A percentile compares a stretch with the other conserved stretches of the same genome.
Evolutionary conservation across 2,329 filamentous ascomycete species (phyloP).

Genomic region (Pseudocercospora pini-densiflorae): DNA sequence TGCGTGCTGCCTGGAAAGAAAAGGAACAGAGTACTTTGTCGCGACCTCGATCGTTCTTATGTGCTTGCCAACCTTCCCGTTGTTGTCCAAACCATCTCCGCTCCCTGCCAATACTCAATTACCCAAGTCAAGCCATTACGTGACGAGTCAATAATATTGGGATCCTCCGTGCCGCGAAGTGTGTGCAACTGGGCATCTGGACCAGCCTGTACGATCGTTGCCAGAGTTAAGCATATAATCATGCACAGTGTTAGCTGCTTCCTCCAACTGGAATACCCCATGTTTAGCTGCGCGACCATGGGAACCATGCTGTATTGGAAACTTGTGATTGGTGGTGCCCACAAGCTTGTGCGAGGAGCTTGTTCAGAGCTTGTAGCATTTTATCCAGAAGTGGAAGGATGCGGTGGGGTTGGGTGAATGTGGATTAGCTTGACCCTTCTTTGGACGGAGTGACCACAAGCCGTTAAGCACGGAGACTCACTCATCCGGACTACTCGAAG

Average conservation of each 20-base stretch:
- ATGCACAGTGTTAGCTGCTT: conserved; percentile 8
- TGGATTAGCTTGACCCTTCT: not conserved
- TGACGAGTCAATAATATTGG: conserved; percentile 6
- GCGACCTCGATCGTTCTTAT: conserved; percentile 5
- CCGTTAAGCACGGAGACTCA: not conserved
- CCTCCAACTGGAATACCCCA: not conserved
- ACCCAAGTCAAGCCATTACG: not conserved
- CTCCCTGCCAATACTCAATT: not conserved
- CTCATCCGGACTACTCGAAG: not conserved
- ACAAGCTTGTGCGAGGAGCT: not conserved
- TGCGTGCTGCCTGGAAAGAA: not conserved
- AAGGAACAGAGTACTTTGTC: not conserved
- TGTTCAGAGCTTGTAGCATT: not conserved
- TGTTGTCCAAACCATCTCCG: not conserved
- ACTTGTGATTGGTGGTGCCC: not conserved
- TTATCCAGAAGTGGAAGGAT: not conserved
- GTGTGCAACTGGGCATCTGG: not conserved
- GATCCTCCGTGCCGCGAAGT: not conserved
- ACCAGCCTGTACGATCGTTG: not conserved
- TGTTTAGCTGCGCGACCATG: not conserved
- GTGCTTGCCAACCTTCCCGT: not conserved
- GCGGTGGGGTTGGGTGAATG: conserved; percentile 1
- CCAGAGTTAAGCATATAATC: conserved; percentile 9
- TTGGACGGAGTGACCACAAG: not conserved
- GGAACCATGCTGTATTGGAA: not conserved